Base-by-base conservation (phyloP, 169 alveolate genomes). In the Plasmodium knowlesi region DNA sequence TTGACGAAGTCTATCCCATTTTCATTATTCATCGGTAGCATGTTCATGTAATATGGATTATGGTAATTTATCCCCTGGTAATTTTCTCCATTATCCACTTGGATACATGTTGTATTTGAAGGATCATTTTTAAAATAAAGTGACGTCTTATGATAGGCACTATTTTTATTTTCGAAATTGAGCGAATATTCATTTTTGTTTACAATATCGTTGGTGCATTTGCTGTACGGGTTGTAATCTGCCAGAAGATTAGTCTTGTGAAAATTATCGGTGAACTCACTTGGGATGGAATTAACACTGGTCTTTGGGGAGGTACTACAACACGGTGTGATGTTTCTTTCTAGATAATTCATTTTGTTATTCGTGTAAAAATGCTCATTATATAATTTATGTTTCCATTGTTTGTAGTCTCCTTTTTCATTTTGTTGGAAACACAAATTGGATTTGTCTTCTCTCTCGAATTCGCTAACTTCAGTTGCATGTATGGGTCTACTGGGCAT, bases 331-430 rank as follows among this genome's bases (percentile, higher is more conserved):
- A 2, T 57, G 37, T 37, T 83, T 41, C 76, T 54, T 22, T 71
- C 83, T 12, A 6, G 28, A 83, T 34, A 12, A 71, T 37, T 83
- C 50, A 37, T 22, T 83, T 83, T 70, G 14, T 16, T 39, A 67
- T 71, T 25, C 53, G 28, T 22, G 46, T 70, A 83, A 37, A 41
- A 70, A 71, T 83, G 10, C 53, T 83, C 92, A 22, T 32, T 32
- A 30, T 16, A 83, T 22, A 16, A 32, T 10, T 14, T 39, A 0
- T 57, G 12, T 0, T 71, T 34, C 53, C 54, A 61, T 37, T 9
- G 67, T 82, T 82, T 70, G 70, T 12, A 16, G 57, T 82, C 71
- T 43, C 28, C 34, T 80, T 80, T 37, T 41, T 16, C 67, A 80
- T 80, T 12, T 80, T 82, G 54, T 3, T 82, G 32, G 19, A 32